These are phyloP conservation scores for Eutrema yunnanense DNA, from an alignment of 345 rosid species.

Conservation along the genomic window DNA sequence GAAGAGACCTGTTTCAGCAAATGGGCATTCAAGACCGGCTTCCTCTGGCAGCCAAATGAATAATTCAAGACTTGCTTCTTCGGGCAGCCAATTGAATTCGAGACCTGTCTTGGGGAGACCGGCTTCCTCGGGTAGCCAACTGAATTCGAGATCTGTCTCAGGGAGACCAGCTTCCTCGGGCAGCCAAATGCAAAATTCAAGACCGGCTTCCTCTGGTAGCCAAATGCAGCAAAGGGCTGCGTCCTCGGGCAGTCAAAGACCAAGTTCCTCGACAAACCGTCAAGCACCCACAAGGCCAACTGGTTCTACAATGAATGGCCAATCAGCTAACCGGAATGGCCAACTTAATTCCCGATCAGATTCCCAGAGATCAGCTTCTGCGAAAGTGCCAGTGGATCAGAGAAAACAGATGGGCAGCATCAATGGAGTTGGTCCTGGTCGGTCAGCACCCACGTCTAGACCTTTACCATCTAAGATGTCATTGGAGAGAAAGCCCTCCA, in stretches of 20 bases:
- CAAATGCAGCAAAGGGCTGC: constrained; percentile 23
- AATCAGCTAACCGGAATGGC: constrained; percentile 31
- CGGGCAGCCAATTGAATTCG: constrained; percentile 31
- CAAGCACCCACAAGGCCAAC: constrained; percentile 23
- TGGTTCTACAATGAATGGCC: constrained; percentile 31
- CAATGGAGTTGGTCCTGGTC: constrained; percentile 48
- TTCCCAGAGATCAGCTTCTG: constrained; percentile 37
- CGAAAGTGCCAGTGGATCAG: constrained; percentile 34
- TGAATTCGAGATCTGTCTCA: constrained; percentile 9
- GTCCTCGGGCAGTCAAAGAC: constrained; percentile 16
- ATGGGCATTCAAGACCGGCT: constrained; percentile 37
- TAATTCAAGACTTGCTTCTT: constrained; percentile 25
- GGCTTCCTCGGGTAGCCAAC: not conserved
- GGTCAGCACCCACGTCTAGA: constrained; percentile 41
- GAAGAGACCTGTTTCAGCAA: constrained; percentile 33
- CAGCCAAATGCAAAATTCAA: constrained; percentile 10
- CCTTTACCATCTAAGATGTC: constrained; percentile 32
- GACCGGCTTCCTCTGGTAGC: constrained; percentile 11
- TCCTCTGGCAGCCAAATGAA: constrained; percentile 36
- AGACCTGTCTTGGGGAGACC: constrained; percentile 8
- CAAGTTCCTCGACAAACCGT: constrained; percentile 18
- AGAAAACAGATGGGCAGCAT: constrained; percentile 47
- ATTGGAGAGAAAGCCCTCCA: constrained; percentile 40
- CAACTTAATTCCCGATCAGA: constrained; percentile 32
- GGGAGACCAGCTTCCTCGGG: constrained; percentile 14